Evolutionary conservation across 805 yeast species (phyloP), one percentile per base, ranked within the genome.

Genomic region (Lipomyces starkeyi): DNA sequence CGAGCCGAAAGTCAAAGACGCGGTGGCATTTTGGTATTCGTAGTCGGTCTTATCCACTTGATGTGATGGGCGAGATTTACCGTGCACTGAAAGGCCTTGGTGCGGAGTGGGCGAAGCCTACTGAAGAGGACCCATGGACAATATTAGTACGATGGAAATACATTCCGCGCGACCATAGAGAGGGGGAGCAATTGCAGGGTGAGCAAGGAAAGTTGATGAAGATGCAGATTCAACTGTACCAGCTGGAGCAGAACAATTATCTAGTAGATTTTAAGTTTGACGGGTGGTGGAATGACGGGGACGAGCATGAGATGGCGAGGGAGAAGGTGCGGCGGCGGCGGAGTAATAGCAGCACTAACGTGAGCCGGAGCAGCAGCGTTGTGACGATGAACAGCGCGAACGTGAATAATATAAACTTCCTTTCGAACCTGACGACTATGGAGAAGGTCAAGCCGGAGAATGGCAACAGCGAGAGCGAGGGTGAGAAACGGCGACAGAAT

Each of bases 11-110:
- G 78, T 90, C 94, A 69, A 94, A 93, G 79, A 91, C 97, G 6
- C 88, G 97, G 79, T 95, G 99, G 99, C 99, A 95, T 82, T 95
- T 95, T 77, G 99, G 99, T 72, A 95, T 95, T 69, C 84, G 99
- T 77, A 92, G 97, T 8, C 85, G 98, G 75, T 91, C 97, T 0
- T 95, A 95, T 77, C 98, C 99, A 43, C 83, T 95, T 74, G 99
- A 95, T 78, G 99, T 95, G 2, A 95, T 95, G 98, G 97, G 98
- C 34, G 99, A 95, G 78, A 93, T 95, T 57, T 95, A 95, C 80
- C 84, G 97, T 59, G 98, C 98, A 0, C 83, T 95, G 76, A 91
- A 91, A 79, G 92, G 91, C 75, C 81, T 95, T 64, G 98, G 97
- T 0, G 98, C 98, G 0, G 98, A 95, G 78, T 95, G 98, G 98